A percentile compares a stretch with the other conserved stretches of the same genome.
Conservation (phyloP, 352 stramenopile species). For the Globisporangium perplexum region DNA sequence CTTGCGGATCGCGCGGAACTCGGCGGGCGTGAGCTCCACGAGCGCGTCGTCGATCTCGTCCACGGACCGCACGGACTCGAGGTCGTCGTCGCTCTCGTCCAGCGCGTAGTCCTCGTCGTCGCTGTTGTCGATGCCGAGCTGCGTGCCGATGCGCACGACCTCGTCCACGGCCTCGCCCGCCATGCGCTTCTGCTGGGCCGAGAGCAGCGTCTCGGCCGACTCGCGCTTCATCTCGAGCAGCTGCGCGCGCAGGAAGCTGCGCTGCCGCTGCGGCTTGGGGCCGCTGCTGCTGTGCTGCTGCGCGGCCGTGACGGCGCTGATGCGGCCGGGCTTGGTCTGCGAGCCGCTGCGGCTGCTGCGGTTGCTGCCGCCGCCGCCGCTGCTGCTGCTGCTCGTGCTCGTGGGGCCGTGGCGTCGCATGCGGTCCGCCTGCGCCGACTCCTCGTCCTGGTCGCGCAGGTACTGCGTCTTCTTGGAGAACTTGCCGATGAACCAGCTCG, state of each 20-base stretch:
- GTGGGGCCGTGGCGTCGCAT: constrained; percentile 16
- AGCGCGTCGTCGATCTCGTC: constrained; percentile 34
- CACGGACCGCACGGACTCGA: constrained; percentile 21
- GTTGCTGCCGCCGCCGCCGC: constrained; percentile 7
- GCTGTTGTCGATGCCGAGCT: constrained; percentile 18
- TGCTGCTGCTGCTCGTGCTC: not conserved
- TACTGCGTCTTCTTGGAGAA: constrained; percentile 60
- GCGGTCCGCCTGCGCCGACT: constrained; percentile 28
- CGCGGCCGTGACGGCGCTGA: constrained; percentile 30
- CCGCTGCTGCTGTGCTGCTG: constrained; percentile 17
- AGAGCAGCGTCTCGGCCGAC: constrained; percentile 46
- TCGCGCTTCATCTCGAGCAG: constrained; percentile 76
- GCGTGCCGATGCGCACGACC: constrained; percentile 16
- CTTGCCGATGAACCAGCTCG: constrained; percentile 65
- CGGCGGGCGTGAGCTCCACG: constrained; percentile 19
- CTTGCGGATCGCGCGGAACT: constrained; percentile 23
- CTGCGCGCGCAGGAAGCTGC: constrained; percentile 61
- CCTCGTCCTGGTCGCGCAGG: constrained; percentile 55
- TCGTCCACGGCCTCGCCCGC: constrained; percentile 32
- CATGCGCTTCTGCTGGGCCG: constrained; percentile 37
- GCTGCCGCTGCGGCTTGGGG: constrained; percentile 44
- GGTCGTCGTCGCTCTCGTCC: constrained; percentile 29
- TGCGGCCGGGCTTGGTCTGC: constrained; percentile 20
- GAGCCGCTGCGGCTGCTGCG: constrained; percentile 21
- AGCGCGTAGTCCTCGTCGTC: constrained; percentile 30